Evolutionary conservation across 371 early-diverging fungal species (phyloP).

Genomic region (Homolaphlyctis polyrhiza): DNA sequence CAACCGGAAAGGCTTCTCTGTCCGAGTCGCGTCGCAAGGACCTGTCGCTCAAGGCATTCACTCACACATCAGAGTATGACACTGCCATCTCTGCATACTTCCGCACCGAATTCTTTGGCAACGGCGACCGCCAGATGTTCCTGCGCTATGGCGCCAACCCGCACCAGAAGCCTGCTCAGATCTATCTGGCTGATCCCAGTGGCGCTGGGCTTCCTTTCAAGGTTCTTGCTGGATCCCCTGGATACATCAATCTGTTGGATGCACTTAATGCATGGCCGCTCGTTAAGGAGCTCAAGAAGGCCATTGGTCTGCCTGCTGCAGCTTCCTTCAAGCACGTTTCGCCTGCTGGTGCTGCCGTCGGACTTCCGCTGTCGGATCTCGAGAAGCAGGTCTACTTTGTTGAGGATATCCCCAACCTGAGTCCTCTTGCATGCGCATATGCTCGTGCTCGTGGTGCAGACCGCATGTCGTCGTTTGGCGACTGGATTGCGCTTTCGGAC

Average conservation of each 20-base stretch:
- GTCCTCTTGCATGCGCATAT: conserved; percentile 44
- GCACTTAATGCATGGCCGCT: conserved; percentile 95
- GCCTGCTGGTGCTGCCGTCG: conserved; percentile 96
- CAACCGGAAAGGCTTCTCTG: conserved; percentile 33
- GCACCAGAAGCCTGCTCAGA: conserved; percentile 95
- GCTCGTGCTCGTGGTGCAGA: conserved; percentile 72
- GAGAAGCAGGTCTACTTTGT: conserved; percentile 91
- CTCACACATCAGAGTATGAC: conserved; percentile 94
- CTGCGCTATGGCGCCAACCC: conserved; percentile 98
- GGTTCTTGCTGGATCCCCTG: conserved; percentile 87
- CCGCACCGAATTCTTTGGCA: conserved; percentile 76
- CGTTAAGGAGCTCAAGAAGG: conserved; percentile 81
- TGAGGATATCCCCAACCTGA: conserved; percentile 66
- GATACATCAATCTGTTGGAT: conserved; percentile 96
- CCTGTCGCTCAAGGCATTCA: conserved; percentile 86
- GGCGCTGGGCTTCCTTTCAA: conserved; percentile 86
- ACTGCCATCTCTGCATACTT: conserved; percentile 92
- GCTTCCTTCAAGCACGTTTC: conserved; percentile 98
- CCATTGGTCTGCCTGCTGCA: conserved; percentile 79
- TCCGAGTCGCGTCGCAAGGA: conserved; percentile 48
- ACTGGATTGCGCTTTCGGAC: conserved; percentile 92
- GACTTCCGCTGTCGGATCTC: conserved; percentile 67
- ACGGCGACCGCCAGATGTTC: conserved; percentile 64
- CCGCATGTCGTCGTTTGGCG: conserved; percentile 97
- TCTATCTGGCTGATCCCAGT: conserved; percentile 71